Conservation (phyloP, 495 filamentous ascomycete genomes). For the Xylaria palmicola region DNA sequence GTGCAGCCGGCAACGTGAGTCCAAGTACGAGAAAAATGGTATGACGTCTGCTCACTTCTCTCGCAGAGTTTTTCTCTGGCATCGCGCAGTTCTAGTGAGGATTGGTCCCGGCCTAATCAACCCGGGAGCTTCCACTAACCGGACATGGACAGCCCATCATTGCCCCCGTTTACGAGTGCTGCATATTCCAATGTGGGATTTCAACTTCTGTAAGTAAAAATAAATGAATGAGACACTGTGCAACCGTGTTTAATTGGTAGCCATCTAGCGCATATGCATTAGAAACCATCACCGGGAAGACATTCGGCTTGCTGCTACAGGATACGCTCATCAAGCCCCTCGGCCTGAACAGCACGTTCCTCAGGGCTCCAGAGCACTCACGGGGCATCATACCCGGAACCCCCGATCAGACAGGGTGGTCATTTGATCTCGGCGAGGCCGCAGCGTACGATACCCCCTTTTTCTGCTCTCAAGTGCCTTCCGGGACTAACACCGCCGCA, state of each 20-base stretch:
- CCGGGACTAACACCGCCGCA: constrained; percentile 18
- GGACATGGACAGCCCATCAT: constrained; percentile 26
- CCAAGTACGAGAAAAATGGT: background rate
- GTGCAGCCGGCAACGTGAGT: constrained; percentile 36
- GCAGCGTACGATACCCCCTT: constrained; percentile 30
- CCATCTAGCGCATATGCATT: constrained; percentile 37
- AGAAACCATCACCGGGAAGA: constrained; percentile 39
- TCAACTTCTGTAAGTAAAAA: constrained; percentile 34
- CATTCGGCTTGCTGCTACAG: constrained; percentile 39
- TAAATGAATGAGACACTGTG: background rate
- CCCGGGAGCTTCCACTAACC: background rate
- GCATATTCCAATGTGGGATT: constrained; percentile 45
- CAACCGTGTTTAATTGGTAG: background rate
- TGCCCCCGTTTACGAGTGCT: constrained; percentile 35
- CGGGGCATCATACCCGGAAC: constrained; percentile 39
- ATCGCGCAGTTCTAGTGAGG: constrained; percentile 30
- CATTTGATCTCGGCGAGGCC: constrained; percentile 37
- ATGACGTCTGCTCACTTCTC: background rate
- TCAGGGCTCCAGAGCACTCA: constrained; percentile 30
- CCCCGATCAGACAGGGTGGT: constrained; percentile 30
- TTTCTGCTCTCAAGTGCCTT: background rate
- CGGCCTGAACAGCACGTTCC: constrained; percentile 42
- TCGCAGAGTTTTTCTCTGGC: constrained; percentile 39
- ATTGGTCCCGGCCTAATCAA: background rate
- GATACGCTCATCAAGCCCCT: constrained; percentile 43